These are phyloP conservation scores for Batrachochytrium dendrobatidis DNA, from an alignment of 371 early-diverging fungal species.

Conservation along the genomic window DNA sequence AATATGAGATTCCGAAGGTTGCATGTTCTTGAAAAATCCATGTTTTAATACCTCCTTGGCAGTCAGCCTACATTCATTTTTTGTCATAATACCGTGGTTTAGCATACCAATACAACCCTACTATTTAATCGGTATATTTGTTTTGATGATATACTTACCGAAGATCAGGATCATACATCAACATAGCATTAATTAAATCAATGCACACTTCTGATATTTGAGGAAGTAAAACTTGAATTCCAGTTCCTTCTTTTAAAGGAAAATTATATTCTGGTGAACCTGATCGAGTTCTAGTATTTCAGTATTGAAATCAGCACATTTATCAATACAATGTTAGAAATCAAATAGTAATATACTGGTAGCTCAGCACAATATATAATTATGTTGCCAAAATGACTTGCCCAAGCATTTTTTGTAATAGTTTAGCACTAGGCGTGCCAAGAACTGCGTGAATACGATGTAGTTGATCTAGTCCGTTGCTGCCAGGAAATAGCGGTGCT, in stretches of 20 bases:
- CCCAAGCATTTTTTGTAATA: constrained; percentile 45
- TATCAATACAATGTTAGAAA: neutral
- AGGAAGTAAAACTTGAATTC: constrained; percentile 33
- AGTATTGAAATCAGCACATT: neutral
- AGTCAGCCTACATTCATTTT: constrained; percentile 49
- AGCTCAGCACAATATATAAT: constrained; percentile 7
- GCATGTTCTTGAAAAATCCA: constrained; percentile 70
- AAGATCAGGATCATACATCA: constrained; percentile 43
- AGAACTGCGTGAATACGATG: constrained; percentile 57
- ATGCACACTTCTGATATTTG: constrained; percentile 35
- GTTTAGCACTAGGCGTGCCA: constrained; percentile 52
- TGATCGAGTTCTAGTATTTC: constrained; percentile 23
- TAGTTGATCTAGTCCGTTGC: constrained; percentile 61
- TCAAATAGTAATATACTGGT: constrained; percentile 5
- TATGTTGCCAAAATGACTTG: constrained; percentile 6
- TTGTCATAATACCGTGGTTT: neutral
- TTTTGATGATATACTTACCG: constrained; percentile 17
- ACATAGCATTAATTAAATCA: constrained; percentile 31
- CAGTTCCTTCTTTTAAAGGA: constrained; percentile 37
- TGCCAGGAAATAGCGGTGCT: constrained; percentile 59
- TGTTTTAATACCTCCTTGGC: constrained; percentile 77
- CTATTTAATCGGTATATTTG: constrained; percentile 5
- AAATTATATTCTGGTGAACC: constrained; percentile 35
- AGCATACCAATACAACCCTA: neutral
- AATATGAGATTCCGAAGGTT: neutral